Percentiles rank a stretch among this genome's conserved stretches.
These are phyloP conservation scores for Pleurotus tuber-regium DNA, from an alignment of 768 basidiomycete genomes.

Conservation along the genomic window DNA sequence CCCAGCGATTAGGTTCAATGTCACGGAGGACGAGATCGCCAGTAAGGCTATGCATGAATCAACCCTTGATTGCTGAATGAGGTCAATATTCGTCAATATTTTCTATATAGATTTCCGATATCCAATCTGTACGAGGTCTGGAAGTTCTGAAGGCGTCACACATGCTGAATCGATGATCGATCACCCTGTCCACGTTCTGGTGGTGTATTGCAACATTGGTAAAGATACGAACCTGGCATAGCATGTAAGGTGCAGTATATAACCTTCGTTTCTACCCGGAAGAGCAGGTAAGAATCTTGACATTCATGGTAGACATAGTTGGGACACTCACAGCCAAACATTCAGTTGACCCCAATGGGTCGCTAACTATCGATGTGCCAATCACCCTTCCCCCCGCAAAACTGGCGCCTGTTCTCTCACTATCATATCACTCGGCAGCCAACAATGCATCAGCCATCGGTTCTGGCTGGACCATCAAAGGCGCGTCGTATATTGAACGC, in stretches of 20 bases:
- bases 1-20: too few relatives aligned
- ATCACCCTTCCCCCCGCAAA: slow-evolving; percentile 1
- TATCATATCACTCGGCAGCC: slow-evolving; percentile 4
- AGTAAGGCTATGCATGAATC: too few relatives aligned
- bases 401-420: not conserved
- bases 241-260: not conserved
- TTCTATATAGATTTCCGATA: too few relatives aligned
- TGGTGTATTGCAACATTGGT: not conserved
- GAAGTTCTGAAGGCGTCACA: too few relatives aligned
- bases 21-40: too few relatives aligned
- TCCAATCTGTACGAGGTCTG: too few relatives aligned
- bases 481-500: slow-evolving; percentile 5
- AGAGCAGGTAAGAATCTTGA: not conserved
- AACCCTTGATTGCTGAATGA: too few relatives aligned
- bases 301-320: slow-evolving; percentile 2
- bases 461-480: slow-evolving; percentile 7
- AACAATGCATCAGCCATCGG: slow-evolving; percentile 7
- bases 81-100: too few relatives aligned
- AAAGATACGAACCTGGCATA: not conserved
- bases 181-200: too few relatives aligned
- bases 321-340: slow-evolving; percentile 3
- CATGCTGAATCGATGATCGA: not conserved
- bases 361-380: slow-evolving; percentile 1
- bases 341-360: slow-evolving; percentile 6
- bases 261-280: not conserved